Percentiles rank a stretch among this genome's conserved stretches.
Conservation (phyloP, 345 rosid species). For the Rhizophora apiculata region DNA sequence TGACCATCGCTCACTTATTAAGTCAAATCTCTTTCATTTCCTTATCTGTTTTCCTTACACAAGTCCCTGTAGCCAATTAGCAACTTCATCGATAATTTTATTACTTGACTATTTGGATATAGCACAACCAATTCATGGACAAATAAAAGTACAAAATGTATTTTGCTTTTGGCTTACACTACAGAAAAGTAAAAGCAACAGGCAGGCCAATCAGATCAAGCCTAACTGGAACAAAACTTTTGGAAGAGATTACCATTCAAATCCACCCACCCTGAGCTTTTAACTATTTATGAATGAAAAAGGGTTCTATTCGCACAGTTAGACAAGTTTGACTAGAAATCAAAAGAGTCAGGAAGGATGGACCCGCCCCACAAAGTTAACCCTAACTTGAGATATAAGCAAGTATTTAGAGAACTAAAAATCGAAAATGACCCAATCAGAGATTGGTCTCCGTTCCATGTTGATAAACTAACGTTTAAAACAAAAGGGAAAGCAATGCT, state of each 20-base stretch:
- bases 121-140: too few relatives aligned
- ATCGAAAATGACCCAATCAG: slow-evolving; percentile 5
- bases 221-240: too few relatives aligned
- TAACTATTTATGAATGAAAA: background rate
- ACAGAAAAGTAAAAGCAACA: background rate
- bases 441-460: background rate
- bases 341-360: background rate
- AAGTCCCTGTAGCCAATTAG: background rate
- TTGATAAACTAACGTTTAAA: background rate
- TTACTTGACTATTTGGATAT: too few relatives aligned
- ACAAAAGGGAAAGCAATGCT: background rate
- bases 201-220: too few relatives aligned
- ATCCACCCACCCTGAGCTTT: too few relatives aligned
- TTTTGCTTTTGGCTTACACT: too few relatives aligned
- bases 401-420: background rate
- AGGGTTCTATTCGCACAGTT: slow-evolving; percentile 13
- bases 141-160: too few relatives aligned
- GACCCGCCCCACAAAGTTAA: slow-evolving; percentile 3
- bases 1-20: background rate
- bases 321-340: slow-evolving; percentile 16
- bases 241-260: too few relatives aligned
- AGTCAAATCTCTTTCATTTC: background rate
- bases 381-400: slow-evolving; percentile 34
- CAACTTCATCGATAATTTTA: too few relatives aligned
- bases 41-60: background rate